Evolutionary conservation across 345 rosid genomes (phyloP).

Genomic region (Conringia planisiliqua): DNA sequence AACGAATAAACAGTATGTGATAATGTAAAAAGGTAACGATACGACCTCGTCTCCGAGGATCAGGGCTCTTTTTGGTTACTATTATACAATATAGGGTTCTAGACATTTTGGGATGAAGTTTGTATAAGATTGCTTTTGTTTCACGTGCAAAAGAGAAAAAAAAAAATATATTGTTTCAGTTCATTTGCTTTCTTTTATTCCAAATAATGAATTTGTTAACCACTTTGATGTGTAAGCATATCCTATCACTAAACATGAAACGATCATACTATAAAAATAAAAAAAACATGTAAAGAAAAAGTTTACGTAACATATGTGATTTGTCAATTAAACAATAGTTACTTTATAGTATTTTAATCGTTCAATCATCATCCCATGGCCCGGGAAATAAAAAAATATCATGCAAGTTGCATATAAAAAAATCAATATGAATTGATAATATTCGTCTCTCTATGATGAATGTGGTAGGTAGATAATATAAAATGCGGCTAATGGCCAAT

Average conservation of each 20-base stretch:
- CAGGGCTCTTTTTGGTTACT: slow-evolving; percentile 24
- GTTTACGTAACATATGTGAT: background rate
- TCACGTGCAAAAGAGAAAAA: slow-evolving; percentile 7
- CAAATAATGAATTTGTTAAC: background rate
- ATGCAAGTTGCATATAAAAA: background rate
- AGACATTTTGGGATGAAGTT: slow-evolving; percentile 28
- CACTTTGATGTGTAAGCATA: background rate
- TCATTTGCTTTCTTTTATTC: background rate
- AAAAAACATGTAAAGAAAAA: background rate
- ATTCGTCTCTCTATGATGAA: background rate
- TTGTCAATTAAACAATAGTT: background rate
- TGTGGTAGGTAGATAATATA: background rate
- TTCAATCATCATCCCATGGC: background rate
- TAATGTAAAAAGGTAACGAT: slow-evolving; percentile 1
- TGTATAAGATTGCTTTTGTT: slow-evolving; percentile 24
- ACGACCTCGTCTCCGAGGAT: slow-evolving; percentile 18
- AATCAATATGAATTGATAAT: background rate
- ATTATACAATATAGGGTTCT: slow-evolving; percentile 17
- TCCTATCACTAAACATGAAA: background rate
- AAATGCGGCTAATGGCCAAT: background rate
- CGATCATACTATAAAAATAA: background rate
- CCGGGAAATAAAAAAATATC: background rate
- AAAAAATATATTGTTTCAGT: background rate
- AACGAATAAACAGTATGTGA: slow-evolving; percentile 22
- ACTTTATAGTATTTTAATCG: background rate